Conservation (phyloP, 352 stramenopile species). For the Phytophthora uliginosa region DNA sequence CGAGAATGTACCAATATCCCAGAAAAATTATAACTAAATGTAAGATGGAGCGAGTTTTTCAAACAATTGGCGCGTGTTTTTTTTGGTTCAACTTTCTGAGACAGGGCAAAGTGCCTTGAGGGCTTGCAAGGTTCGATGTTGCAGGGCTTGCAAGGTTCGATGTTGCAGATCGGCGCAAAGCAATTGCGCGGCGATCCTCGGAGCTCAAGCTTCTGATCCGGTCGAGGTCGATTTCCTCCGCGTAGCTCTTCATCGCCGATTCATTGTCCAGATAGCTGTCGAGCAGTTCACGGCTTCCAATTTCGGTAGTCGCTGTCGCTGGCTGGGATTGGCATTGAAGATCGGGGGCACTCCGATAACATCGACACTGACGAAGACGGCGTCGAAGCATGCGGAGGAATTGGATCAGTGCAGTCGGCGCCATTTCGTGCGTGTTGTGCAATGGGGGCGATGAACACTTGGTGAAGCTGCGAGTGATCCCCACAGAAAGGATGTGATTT, state of each 20-base stretch:
- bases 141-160: neutral
- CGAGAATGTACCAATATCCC: conserved; percentile 41
- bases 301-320: neutral
- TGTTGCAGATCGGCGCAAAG: conserved; percentile 1
- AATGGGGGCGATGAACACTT: neutral
- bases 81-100: conserved; percentile 9
- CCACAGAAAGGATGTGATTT: conserved; percentile 4
- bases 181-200: conserved; percentile 36
- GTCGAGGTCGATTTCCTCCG: conserved; percentile 36
- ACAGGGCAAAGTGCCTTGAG: conserved; percentile 16
- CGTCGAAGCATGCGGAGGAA: conserved; percentile 21
- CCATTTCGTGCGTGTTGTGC: conserved; percentile 13
- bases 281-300: conserved; percentile 2
- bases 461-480: neutral
- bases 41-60: conserved; percentile 56
- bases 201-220: conserved; percentile 38
- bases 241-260: conserved; percentile 42
- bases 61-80: conserved; percentile 12
- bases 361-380: conserved; percentile 20
- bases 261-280: conserved; percentile 42
- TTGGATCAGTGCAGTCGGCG: conserved; percentile 6
- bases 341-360: conserved; percentile 10
- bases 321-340: conserved; percentile 3
- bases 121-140: conserved; percentile 5
- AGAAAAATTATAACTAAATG: conserved; percentile 55